A percentile compares a stretch with the other conserved stretches of the same genome.
Evolutionary conservation across 1,284 basidiomycete genomes (phyloP).

Genomic region (Irpex sp.): DNA sequence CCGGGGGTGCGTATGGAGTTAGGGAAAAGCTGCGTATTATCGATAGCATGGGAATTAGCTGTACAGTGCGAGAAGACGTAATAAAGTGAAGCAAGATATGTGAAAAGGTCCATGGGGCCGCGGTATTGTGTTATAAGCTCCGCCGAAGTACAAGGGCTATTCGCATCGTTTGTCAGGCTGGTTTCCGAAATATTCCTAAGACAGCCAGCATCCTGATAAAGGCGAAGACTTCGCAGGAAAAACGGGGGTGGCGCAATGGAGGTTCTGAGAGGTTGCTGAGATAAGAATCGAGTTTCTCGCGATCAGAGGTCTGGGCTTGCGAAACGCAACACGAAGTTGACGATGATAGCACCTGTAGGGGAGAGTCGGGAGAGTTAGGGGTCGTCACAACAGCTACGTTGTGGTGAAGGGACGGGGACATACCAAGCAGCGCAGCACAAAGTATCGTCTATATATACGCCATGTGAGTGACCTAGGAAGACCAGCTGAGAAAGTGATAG

Average conservation of each 20-base stretch:
- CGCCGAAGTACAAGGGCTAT: neutral
- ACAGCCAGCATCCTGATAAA: neutral
- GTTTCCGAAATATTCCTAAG: neutral
- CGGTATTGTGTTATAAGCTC: neutral
- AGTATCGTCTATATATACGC: constrained; percentile 65
- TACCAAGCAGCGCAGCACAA: constrained; percentile 82
- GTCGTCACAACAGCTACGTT: neutral
- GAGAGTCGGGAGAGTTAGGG: constrained; percentile 3
- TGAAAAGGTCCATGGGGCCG: neutral
- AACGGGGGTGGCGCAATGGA: neutral
- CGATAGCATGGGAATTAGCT: neutral
- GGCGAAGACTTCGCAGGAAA: neutral
- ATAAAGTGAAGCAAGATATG: neutral
- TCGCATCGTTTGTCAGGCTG: neutral
- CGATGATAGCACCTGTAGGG: constrained; percentile 74
- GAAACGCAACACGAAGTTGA: constrained; percentile 87
- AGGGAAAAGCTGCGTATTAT: neutral
- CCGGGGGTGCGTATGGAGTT: no score
- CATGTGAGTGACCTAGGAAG: constrained; percentile 1
- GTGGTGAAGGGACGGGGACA: constrained; percentile 21
- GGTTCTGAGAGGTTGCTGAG: neutral
- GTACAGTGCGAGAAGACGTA: neutral
- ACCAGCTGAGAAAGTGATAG: constrained; percentile 18
- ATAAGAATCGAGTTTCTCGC: neutral
- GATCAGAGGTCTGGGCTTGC: constrained; percentile 31